These are phyloP conservation scores for Plasmopara viticola DNA, from an alignment of 352 stramenopile genomes.

Conservation along the genomic window DNA sequence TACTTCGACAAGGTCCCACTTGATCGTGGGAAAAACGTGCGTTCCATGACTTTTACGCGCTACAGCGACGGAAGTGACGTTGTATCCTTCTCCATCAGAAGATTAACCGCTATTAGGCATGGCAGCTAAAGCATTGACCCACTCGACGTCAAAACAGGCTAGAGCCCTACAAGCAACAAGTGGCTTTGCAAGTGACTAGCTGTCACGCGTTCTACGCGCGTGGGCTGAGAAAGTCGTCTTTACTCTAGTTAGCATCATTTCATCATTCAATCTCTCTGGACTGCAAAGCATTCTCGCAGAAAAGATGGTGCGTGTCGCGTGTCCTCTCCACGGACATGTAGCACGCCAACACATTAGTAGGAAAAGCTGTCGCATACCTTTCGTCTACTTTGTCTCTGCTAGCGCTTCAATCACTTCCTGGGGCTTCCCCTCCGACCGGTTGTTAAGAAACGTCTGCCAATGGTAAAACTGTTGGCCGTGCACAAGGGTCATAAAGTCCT, in stretches of 20 bases:
- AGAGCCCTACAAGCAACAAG: no score
- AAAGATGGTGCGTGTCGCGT: no score
- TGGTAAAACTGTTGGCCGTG: constrained; percentile 87
- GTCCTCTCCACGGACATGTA: no score
- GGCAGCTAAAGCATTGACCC: constrained; percentile 27
- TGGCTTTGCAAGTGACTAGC: no score
- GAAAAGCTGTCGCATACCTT: no score
- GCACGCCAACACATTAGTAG: no score
- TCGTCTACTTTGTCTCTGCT: constrained; percentile 17
- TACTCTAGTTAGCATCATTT: no score
- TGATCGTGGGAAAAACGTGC: constrained; percentile 39
- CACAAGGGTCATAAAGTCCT: constrained; percentile 84
- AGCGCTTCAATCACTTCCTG: constrained; percentile 13
- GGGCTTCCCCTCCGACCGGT: constrained; percentile 46
- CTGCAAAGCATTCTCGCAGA: no score
- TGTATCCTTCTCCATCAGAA: constrained; percentile 51
- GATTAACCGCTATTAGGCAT: constrained; percentile 45
- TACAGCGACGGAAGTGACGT: constrained; percentile 40
- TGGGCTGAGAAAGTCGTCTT: no score
- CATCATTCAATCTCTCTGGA: no score
- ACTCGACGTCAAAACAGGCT: constrained; percentile 7
- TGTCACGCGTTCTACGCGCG: no score
- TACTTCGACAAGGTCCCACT: constrained; percentile 78
- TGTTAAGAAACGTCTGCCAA: constrained; percentile 86
- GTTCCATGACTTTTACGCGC: constrained; percentile 30